These are phyloP conservation scores for Trichoderma guizhouense DNA, from an alignment of 2,329 filamentous ascomycete genomes.

Conservation along the genomic window DNA sequence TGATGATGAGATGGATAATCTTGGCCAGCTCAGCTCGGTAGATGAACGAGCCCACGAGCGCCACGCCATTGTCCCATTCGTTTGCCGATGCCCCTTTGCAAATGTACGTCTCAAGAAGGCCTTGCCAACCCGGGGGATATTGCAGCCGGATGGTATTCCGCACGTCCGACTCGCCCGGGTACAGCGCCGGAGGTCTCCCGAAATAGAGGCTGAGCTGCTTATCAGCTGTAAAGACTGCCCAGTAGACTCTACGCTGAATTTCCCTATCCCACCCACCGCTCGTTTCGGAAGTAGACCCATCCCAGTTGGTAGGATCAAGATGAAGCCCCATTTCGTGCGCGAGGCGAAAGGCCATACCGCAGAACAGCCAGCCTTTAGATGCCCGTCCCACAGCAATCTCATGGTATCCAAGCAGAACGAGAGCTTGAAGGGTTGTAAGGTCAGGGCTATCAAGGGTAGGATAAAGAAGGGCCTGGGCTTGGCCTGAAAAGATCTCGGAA, in stretches of 20 bases:
- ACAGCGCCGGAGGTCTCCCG: slow-evolving; percentile 47
- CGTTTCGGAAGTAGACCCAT: slow-evolving; percentile 35
- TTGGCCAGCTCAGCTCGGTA: slow-evolving; percentile 48
- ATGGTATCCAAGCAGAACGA: slow-evolving; percentile 44
- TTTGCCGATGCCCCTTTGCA: slow-evolving; percentile 42
- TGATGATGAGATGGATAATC: slow-evolving; percentile 48
- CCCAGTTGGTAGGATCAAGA: slow-evolving; percentile 50
- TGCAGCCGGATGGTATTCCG: slow-evolving; percentile 46
- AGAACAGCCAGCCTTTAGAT: slow-evolving; percentile 51
- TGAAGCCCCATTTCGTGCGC: slow-evolving; percentile 52
- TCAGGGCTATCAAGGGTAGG: slow-evolving; percentile 44
- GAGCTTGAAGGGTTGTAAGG: slow-evolving; percentile 44
- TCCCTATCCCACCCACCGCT: slow-evolving; percentile 38
- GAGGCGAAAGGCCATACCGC: slow-evolving; percentile 50
- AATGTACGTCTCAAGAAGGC: slow-evolving; percentile 47
- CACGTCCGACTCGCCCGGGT: slow-evolving; percentile 49
- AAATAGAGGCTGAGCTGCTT: slow-evolving; percentile 52
- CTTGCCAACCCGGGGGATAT: slow-evolving; percentile 48
- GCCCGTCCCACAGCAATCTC: slow-evolving; percentile 46
- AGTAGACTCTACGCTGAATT: slow-evolving; percentile 47
- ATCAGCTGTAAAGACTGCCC: slow-evolving; percentile 49
- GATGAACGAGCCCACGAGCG: slow-evolving; percentile 43
- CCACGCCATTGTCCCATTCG: slow-evolving; percentile 45
- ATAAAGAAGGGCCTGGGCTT: slow-evolving; percentile 45
- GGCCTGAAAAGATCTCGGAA: slow-evolving; percentile 43